Evolutionary conservation across 2,329 filamentous ascomycete species (phyloP), one percentile per base, ranked within the genome.

Genomic region (Pseudocercospora cruenta): DNA sequence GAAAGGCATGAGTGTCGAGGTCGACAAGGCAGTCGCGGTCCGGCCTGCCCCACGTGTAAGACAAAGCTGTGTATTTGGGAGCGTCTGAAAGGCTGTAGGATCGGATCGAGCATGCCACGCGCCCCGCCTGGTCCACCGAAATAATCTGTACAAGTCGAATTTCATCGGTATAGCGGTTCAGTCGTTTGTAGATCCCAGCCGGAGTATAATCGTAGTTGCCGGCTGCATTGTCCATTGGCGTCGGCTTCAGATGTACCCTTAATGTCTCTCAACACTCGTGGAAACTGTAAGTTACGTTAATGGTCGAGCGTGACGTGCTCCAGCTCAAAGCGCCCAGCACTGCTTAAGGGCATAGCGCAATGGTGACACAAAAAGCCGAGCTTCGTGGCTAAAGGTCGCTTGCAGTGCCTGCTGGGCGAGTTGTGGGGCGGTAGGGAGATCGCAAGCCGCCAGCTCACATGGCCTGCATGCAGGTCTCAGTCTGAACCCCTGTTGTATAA

Each of bases 1-100:
- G 36, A 31, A 14, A 26, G 12, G 8, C 28, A 21, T 54, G 36
- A 0, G 4, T 45, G 39, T 45, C 36, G 16, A 64, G 3, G 8
- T n/a, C 8, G 43, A 64, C 43, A 4, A 9, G 8, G 57, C 60
- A 62, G 31, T 19, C n/a, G 10, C 28, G 24, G n/a, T 62, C 60
- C 9, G 60, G 60, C 14, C 49, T 53, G 45, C 65, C 65, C 65
- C 67, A 69, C 1, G 67, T 57, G 53, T 69, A 69, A 9, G 67
- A 69, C 1, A 69, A 43, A 9, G 68, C 68, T 16, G 58, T 59
- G n/a, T 68, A 70, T 14, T 49, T 49, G 3, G 45, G 45, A 22
- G 19, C n/a, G 7, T 49, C n/a, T 49, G 19, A 8, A n/a, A 49
- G 45, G 7, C 21, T 19, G 21, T 49, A 22, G 19, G 45, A 49